Evolutionary conservation across 495 filamentous ascomycete species (phyloP).

Genomic region (Podospora anserina): DNA sequence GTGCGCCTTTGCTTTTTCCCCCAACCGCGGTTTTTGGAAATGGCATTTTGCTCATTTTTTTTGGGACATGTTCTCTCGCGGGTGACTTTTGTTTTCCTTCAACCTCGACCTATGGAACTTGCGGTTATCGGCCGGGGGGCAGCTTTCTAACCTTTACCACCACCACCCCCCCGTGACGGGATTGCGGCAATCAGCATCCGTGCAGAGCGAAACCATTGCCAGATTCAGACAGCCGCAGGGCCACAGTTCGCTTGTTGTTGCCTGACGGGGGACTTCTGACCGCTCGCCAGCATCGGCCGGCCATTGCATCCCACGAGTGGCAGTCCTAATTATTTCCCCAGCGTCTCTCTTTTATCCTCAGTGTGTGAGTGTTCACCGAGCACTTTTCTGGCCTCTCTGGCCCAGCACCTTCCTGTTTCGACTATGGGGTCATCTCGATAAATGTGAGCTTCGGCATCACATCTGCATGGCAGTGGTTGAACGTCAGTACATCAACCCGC

Average conservation of each 20-base stretch:
- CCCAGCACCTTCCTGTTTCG: slow-evolving; percentile 8
- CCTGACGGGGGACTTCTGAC: slow-evolving; percentile 1
- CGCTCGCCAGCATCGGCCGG: neutral
- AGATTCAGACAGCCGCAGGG: neutral
- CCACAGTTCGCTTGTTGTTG: slow-evolving; percentile 8
- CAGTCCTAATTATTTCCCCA: slow-evolving; percentile 1
- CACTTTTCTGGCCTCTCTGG: neutral
- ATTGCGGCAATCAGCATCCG: slow-evolving; percentile 10
- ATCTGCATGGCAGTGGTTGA: slow-evolving; percentile 2
- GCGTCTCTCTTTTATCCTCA: neutral
- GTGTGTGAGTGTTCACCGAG: slow-evolving; percentile 13
- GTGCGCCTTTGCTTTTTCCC: slow-evolving; percentile 24
- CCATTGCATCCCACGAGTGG: neutral
- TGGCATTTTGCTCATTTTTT: neutral
- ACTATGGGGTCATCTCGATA: neutral
- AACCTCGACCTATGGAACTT: neutral
- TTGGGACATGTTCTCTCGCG: neutral
- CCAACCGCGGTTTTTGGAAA: slow-evolving; percentile 4
- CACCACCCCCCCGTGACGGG: neutral
- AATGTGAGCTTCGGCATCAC: neutral
- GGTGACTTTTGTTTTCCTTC: neutral
- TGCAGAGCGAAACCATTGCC: slow-evolving; percentile 1
- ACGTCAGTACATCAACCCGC: no score
- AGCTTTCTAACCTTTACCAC: neutral
- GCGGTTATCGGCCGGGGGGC: no score